Evolutionary conservation across 805 yeast genomes (phyloP).

Genomic region (Candida piceae): DNA sequence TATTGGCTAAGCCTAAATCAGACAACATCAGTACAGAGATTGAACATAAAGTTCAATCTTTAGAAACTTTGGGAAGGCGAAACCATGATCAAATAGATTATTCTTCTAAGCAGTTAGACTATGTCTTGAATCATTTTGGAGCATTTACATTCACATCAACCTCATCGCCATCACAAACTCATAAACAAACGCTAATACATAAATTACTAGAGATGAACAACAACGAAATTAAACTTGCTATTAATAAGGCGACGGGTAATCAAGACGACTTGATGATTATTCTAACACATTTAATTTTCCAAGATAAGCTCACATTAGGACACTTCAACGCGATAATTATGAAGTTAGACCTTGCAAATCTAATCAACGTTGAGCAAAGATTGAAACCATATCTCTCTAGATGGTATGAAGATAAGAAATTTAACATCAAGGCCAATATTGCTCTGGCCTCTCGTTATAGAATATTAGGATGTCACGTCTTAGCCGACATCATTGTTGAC

Average conservation of each 20-base stretch:
- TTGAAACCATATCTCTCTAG: conserved; percentile 5
- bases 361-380: conserved; percentile 9
- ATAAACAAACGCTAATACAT: not conserved
- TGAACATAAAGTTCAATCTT: conserved; percentile 6
- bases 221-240: not conserved
- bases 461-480: conserved; percentile 12
- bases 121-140: conserved; percentile 14
- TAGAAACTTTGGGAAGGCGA: conserved; percentile 6
- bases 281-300: conserved; percentile 17
- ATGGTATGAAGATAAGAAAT: conserved; percentile 6
- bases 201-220: conserved; percentile 1
- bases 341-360: conserved; percentile 14
- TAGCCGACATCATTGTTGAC: conserved; percentile 13
- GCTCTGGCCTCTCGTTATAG: conserved; percentile 21
- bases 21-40: conserved; percentile 8
- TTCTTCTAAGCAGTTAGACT: conserved; percentile 11
- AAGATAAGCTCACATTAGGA: conserved; percentile 8
- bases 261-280: conserved; percentile 15
- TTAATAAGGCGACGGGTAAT: conserved; percentile 1
- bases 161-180: not conserved
- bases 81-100: conserved; percentile 10
- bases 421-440: conserved; percentile 16
- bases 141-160: not conserved
- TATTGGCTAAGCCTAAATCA: conserved; percentile 9
- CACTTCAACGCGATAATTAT: conserved; percentile 16